These are phyloP conservation scores for Sporothrix sp. DNA, from an alignment of 2,329 filamentous ascomycete genomes.

Conservation along the genomic window DNA sequence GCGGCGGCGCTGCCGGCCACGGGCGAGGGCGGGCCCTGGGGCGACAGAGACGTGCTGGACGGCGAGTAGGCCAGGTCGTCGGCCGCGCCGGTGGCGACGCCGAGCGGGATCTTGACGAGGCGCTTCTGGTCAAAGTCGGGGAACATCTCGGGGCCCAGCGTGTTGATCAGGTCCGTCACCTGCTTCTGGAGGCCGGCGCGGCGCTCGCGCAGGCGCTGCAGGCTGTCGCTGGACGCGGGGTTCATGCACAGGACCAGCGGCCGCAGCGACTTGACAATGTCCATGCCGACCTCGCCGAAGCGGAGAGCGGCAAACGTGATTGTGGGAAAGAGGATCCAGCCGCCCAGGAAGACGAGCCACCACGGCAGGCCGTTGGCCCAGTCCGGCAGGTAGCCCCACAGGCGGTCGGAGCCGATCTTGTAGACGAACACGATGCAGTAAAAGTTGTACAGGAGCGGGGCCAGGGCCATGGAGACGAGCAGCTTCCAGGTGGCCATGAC, in stretches of 20 bases:
- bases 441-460: slow-evolving; percentile 70
- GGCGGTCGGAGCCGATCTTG: slow-evolving; percentile 71
- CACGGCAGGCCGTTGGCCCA: slow-evolving; percentile 55
- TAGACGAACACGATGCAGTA: slow-evolving; percentile 67
- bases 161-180: slow-evolving; percentile 89
- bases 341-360: slow-evolving; percentile 58
- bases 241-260: slow-evolving; percentile 79
- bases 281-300: slow-evolving; percentile 97
- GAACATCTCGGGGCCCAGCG: slow-evolving; percentile 89
- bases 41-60: background rate
- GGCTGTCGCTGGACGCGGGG: slow-evolving; percentile 73
- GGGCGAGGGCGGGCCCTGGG: background rate
- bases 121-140: slow-evolving; percentile 82
- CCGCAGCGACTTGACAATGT: slow-evolving; percentile 88
- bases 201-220: slow-evolving; percentile 64
- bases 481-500: slow-evolving; percentile 94
- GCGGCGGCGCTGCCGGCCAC: background rate
- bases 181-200: slow-evolving; percentile 67
- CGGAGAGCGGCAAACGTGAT: slow-evolving; percentile 89
- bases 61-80: slow-evolving; percentile 11
- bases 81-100: slow-evolving; percentile 23
- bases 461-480: slow-evolving; percentile 74
- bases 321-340: slow-evolving; percentile 71
- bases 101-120: slow-evolving; percentile 50
- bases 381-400: slow-evolving; percentile 70